phyloP scores from a whole-genome alignment of 805 yeast species.

The Brettanomyces sp. region DNA sequence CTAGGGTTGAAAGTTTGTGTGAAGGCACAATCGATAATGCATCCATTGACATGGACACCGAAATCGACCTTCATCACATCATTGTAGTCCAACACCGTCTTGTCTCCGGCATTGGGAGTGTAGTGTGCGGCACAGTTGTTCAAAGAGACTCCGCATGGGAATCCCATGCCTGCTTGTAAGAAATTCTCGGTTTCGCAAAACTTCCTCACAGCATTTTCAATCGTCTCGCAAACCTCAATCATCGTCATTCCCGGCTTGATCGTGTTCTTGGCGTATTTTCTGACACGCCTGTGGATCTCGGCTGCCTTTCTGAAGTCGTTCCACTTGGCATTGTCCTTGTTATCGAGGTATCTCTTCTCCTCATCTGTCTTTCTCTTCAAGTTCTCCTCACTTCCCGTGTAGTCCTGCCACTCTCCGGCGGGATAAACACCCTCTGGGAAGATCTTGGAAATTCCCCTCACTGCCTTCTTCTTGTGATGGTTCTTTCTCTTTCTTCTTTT shows the following conservation, averaged over 20 bases:
- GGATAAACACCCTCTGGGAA: slow-evolving; percentile 73
- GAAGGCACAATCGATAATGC: slow-evolving; percentile 90
- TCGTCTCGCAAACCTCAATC: slow-evolving; percentile 80
- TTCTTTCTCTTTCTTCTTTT: slow-evolving; percentile 51
- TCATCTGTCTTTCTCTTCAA: slow-evolving; percentile 73
- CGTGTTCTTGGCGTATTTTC: slow-evolving; percentile 64
- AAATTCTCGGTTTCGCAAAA: slow-evolving; percentile 52
- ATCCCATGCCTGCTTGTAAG: slow-evolving; percentile 81
- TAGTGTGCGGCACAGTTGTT: slow-evolving; percentile 97
- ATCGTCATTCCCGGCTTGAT: slow-evolving; percentile 89
- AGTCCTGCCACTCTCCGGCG: slow-evolving; percentile 81
- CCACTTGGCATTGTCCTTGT: slow-evolving; percentile 55
- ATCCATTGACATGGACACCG: slow-evolving; percentile 94
- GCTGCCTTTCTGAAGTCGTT: slow-evolving; percentile 93
- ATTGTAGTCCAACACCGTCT: slow-evolving; percentile 65
- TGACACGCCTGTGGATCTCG: slow-evolving; percentile 87
- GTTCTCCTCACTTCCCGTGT: slow-evolving; percentile 49
- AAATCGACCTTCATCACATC: slow-evolving; percentile 96
- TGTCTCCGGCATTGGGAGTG: slow-evolving; percentile 95
- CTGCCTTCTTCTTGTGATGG: slow-evolving; percentile 42
- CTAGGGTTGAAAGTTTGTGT: slow-evolving; percentile 80
- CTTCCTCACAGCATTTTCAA: slow-evolving; percentile 77
- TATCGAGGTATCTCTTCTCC: slow-evolving; percentile 72
- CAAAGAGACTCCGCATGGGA: slow-evolving; percentile 94
- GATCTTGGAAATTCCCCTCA: slow-evolving; percentile 53